phyloP scores from a whole-genome alignment of 2,329 filamentous ascomycete genomes.

The Penicillium corylophilum region DNA sequence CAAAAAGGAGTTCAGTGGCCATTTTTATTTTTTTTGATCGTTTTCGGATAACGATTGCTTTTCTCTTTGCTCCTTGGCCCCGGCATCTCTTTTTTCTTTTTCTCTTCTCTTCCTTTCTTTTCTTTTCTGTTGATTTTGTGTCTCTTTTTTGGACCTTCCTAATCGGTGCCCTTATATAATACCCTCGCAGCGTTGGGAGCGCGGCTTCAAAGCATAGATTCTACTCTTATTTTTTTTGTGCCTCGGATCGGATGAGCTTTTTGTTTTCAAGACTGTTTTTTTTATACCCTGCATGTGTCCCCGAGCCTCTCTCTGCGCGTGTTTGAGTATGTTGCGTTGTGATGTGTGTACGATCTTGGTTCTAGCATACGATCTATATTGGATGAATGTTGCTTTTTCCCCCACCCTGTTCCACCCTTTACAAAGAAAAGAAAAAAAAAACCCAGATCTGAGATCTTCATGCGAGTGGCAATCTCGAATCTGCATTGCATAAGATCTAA shows the following conservation, averaged over 20 bases:
- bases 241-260: slow-evolving; percentile 15
- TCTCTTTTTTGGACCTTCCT: slow-evolving; percentile 11
- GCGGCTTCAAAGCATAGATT: slow-evolving; percentile 19
- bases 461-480: slow-evolving; percentile 10
- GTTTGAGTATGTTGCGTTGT: slow-evolving; percentile 24
- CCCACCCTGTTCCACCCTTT: not conserved
- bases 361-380: slow-evolving; percentile 19
- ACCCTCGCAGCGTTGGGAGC: slow-evolving; percentile 22
- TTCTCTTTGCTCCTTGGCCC: slow-evolving; percentile 6
- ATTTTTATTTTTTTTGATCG: slow-evolving; percentile 9
- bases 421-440: not conserved
- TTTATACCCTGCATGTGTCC: slow-evolving; percentile 26
- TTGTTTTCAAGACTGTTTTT: slow-evolving; percentile 12
- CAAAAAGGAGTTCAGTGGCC: slow-evolving; percentile 30
- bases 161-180: slow-evolving; percentile 19
- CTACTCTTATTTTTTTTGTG: slow-evolving; percentile 12
- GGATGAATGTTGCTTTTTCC: slow-evolving; percentile 11
- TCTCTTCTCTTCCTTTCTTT: not conserved
- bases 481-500: not conserved
- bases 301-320: slow-evolving; percentile 10
- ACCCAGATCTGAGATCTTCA: not conserved
- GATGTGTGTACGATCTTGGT: slow-evolving; percentile 28
- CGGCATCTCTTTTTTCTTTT: not conserved
- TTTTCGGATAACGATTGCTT: not conserved
- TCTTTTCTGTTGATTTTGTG: slow-evolving; percentile 2